Evolutionary conservation across 2,329 filamentous ascomycete genomes (phyloP).

Genomic region (Uncinocarpus reesii): DNA sequence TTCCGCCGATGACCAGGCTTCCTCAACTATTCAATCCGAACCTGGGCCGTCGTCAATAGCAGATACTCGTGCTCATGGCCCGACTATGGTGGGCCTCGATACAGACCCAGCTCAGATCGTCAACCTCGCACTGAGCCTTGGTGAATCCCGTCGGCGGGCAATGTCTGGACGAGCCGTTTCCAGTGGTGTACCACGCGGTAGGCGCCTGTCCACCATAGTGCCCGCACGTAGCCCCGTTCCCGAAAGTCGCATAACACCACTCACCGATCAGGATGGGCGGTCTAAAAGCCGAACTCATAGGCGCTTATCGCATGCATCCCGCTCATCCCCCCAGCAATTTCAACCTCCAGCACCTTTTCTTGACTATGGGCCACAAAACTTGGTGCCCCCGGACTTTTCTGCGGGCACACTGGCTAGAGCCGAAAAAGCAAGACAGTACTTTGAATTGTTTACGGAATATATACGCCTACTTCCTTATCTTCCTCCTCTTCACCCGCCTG

Average conservation of each 20-base stretch:
- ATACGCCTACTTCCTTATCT: slow-evolving; percentile 67
- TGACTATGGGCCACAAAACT: slow-evolving; percentile 19
- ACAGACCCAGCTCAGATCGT: slow-evolving; percentile 82
- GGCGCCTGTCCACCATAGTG: slow-evolving; percentile 4
- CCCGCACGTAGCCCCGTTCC: slow-evolving; percentile 1
- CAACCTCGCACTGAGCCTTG: slow-evolving; percentile 79
- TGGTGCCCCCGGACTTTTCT: slow-evolving; percentile 48
- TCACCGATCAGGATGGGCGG: background rate
- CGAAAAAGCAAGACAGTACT: slow-evolving; percentile 71
- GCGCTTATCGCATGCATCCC: background rate
- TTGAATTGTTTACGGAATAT: slow-evolving; percentile 81
- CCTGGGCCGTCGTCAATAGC: background rate
- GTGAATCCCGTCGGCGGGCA: slow-evolving; percentile 51
- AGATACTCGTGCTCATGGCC: background rate
- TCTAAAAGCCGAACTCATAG: background rate
- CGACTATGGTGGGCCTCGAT: slow-evolving; percentile 40
- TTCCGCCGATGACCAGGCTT: background rate
- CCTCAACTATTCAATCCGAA: background rate
- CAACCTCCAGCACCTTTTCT: slow-evolving; percentile 1
- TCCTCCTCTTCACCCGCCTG: slow-evolving; percentile 49
- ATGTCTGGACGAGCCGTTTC: slow-evolving; percentile 12
- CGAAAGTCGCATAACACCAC: background rate
- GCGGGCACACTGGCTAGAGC: slow-evolving; percentile 69
- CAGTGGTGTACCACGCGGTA: background rate
- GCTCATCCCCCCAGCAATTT: background rate